These are phyloP conservation scores for Prunus dulcis DNA, from an alignment of 306 rosid genomes.

Conservation along the genomic window DNA sequence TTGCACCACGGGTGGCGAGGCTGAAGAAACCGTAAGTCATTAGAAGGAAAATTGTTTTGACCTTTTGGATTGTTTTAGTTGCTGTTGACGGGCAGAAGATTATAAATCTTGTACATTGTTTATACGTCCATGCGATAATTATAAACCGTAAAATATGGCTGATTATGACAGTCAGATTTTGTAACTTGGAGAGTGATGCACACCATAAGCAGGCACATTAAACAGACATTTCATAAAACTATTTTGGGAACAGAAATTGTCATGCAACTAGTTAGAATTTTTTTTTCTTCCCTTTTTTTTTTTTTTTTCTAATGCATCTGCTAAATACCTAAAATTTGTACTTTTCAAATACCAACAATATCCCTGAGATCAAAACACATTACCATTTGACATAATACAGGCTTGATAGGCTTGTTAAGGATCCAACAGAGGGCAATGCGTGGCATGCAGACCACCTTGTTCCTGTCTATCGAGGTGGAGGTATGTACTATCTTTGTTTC, in stretches of 20 bases:
- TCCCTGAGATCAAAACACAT: not conserved
- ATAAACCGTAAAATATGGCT: not conserved
- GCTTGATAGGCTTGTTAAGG: slow-evolving; percentile 72
- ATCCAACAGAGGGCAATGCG: slow-evolving; percentile 86
- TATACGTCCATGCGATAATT: not conserved
- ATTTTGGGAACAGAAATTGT: not conserved
- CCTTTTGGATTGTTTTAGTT: not conserved
- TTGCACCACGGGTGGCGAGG: slow-evolving; percentile 69
- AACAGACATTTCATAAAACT: not conserved
- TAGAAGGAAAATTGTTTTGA: slow-evolving; percentile 18
- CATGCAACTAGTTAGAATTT: not conserved
- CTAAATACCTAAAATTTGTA: not conserved
- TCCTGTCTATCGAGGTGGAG: slow-evolving; percentile 96
- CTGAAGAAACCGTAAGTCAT: slow-evolving; percentile 63
- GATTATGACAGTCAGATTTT: not conserved
- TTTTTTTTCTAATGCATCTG: not conserved
- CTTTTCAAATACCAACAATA: not conserved
- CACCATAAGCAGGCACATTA: not conserved
- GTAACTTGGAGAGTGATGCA: not conserved
- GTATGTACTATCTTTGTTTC: slow-evolving; percentile 35
- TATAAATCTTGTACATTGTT: not conserved
- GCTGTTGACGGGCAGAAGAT: not conserved
- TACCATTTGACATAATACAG: slow-evolving; percentile 39
- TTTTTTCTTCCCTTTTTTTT: not conserved
- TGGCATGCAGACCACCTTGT: slow-evolving; percentile 98